Conservation (phyloP, 2,329 filamentous ascomycete species). For the Cladorrhinum sp. region DNA sequence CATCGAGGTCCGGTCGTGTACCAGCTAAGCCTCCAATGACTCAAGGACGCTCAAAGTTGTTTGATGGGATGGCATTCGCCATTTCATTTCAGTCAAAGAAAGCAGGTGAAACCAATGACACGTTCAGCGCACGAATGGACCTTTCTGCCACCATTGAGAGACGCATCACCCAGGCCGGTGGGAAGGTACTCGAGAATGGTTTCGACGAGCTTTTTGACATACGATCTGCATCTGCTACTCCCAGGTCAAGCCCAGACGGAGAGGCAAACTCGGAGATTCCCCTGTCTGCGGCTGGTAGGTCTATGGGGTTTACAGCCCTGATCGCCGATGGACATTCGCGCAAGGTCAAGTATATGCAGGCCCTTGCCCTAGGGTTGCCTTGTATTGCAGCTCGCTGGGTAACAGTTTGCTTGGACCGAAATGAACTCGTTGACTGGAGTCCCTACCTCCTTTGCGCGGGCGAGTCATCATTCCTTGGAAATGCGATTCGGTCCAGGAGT, state of each 20-base stretch:
- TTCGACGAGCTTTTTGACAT: constrained; percentile 77
- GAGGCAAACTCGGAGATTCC: constrained; percentile 40
- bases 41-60: constrained; percentile 44
- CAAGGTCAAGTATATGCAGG: constrained; percentile 91
- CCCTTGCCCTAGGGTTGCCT: constrained; percentile 82
- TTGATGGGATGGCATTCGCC: constrained; percentile 82
- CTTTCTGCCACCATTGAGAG: constrained; percentile 50
- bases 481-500: constrained; percentile 72
- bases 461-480: constrained; percentile 70
- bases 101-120: constrained; percentile 52
- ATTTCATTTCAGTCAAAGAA: constrained; percentile 63
- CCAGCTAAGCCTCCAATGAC: constrained; percentile 16
- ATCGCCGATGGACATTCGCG: constrained; percentile 84
- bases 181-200: constrained; percentile 66
- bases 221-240: constrained; percentile 32
- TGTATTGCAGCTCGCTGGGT: constrained; percentile 84
- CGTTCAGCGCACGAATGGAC: constrained; percentile 38
- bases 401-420: constrained; percentile 62
- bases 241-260: constrained; percentile 24
- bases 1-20: constrained; percentile 24
- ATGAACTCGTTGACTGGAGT: constrained; percentile 66
- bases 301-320: constrained; percentile 74
- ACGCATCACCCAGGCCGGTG: constrained; percentile 68
- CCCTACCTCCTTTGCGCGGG: constrained; percentile 85
- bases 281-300: constrained; percentile 50